These are phyloP conservation scores for Fusarium sp. DNA, from an alignment of 2,329 filamentous ascomycete genomes.

Conservation along the genomic window DNA sequence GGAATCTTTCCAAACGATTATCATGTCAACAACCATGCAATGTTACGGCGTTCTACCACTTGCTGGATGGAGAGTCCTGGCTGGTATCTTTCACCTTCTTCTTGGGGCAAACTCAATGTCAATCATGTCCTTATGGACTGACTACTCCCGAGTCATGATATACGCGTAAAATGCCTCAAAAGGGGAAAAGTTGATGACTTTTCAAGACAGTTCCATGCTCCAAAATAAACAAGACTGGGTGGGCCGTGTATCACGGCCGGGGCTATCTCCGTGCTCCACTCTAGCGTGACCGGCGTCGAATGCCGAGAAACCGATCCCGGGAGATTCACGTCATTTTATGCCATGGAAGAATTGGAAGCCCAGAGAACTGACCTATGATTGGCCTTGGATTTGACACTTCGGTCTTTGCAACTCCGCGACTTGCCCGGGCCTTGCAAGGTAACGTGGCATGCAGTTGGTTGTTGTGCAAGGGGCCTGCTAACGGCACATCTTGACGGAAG, in stretches of 20 bases:
- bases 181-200: background rate
- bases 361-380: background rate
- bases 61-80: too few relatives aligned
- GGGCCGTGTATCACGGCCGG: background rate
- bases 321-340: background rate
- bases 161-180: background rate
- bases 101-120: background rate
- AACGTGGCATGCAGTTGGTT: background rate
- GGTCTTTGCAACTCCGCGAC: background rate
- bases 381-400: background rate
- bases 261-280: background rate
- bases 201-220: background rate
- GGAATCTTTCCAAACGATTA: too few relatives aligned
- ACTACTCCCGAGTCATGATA: background rate
- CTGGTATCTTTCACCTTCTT: background rate
- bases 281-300: background rate
- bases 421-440: background rate
- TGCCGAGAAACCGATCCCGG: slow-evolving; percentile 2
- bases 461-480: background rate
- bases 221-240: background rate
- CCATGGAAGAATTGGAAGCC: background rate
- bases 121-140: background rate
- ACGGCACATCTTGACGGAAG: background rate
- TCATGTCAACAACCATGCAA: background rate
- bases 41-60: background rate